A percentile compares a stretch with the other conserved stretches of the same genome.
Evolutionary conservation across 2,329 filamentous ascomycete species (phyloP).

Genomic region (Pseudogymnoascus sp.): DNA sequence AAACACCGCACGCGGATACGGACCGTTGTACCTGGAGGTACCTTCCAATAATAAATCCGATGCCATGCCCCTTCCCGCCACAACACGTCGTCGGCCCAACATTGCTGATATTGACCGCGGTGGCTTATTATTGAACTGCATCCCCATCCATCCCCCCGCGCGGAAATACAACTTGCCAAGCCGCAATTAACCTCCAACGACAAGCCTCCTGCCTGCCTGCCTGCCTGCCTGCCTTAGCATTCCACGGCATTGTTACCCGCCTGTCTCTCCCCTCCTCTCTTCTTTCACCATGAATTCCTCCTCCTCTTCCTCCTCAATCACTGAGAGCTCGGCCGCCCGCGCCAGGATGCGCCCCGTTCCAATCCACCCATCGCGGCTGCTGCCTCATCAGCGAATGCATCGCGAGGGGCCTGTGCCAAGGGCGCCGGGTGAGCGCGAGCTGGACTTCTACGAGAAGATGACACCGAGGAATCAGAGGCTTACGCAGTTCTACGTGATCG

Average conservation of each 20-base stretch:
- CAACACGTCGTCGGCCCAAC: neutral
- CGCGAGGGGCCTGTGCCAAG: constrained; percentile 1
- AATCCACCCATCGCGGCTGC: neutral
- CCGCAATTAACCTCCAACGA: neutral
- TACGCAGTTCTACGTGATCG: neutral
- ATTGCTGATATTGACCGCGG: neutral
- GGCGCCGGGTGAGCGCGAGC: neutral
- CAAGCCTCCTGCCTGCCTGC: neutral
- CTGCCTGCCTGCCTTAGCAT: neutral
- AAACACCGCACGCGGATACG: constrained; percentile 2
- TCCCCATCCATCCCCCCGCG: neutral
- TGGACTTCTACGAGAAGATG: constrained; percentile 7
- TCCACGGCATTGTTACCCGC: too few species aligned
- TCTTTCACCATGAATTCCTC: neutral
- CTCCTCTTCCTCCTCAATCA: neutral
- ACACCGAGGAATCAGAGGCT: constrained; percentile 1
- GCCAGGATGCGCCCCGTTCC: neutral
- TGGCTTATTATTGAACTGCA: constrained; percentile 5
- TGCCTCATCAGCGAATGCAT: constrained; percentile 2
- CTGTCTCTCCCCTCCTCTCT: neutral
- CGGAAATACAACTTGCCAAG: neutral
- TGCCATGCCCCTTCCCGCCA: neutral
- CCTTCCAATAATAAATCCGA: constrained; percentile 7
- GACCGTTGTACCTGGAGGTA: constrained; percentile 2
- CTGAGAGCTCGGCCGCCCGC: neutral